Evolutionary conservation across 1,284 basidiomycete genomes (phyloP), one percentile per base, ranked within the genome.

Genomic region (Meira miltonrushii): DNA sequence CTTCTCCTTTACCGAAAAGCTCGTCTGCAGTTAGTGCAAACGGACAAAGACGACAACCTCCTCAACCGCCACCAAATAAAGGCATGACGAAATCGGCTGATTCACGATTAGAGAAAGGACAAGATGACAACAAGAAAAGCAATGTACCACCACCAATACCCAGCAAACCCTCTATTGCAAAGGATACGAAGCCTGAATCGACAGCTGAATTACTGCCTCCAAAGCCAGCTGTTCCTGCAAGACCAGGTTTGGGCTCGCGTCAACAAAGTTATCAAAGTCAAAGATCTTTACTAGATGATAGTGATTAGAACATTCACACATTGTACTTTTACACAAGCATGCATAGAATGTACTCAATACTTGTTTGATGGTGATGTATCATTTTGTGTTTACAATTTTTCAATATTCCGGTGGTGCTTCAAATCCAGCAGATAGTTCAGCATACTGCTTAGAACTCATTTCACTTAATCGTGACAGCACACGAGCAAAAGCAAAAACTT

Each of bases 401-500:
- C 33, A 53, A 38, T 53, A 53, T 33, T 57, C 55, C 23, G 55
- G 55, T 40, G 55, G 55, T 9, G 55, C 55, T 39, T 58, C 56
- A 17, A 39, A n/a, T 2, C 57, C 57, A 12, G 50, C 51, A n/a
- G 50, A 43, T 12, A 49, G n/a, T 54, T 55, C 47, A 17, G 57
- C 61, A 54, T 74, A 77, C 44, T 68, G 62, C 61, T 65, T 66
- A 11, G 55, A 69, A 44, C 70, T 63, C 74, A 78, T 78, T 60
- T 78, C 74, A 11, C 68, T 78, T 28, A 78, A 55, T 9, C 75
- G 66, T 4, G 69, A 72, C 15, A 78, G 66, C 23, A 78, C 71
- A 13, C 75, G 66, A 12, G 75, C 74, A 55, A 77, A 78, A 13
- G 75, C 75, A 57, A 78, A 78, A 25, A 76, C 58, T 57, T 77